Conservation (phyloP, 2,329 filamentous ascomycete genomes). For the Decorospora gaudefroyi region DNA sequence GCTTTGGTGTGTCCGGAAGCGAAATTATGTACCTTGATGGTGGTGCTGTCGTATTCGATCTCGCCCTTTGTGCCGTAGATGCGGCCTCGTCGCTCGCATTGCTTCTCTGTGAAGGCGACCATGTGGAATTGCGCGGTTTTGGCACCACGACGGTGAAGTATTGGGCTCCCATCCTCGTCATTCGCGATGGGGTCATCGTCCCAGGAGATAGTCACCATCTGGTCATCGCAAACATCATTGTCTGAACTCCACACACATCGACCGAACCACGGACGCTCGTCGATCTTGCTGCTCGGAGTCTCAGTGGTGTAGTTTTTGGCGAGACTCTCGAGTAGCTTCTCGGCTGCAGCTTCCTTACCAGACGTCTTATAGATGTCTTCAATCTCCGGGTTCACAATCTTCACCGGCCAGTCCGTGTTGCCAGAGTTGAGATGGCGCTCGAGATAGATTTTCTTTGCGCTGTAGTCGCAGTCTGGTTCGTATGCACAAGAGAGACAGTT, state of each 20-base stretch:
- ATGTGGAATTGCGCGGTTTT: conserved; percentile 94
- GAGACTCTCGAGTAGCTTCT: conserved; percentile 55
- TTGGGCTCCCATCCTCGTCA: conserved; percentile 19
- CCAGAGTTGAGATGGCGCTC: conserved; percentile 68
- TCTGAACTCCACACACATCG: conserved; percentile 94
- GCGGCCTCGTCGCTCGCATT: conserved; percentile 82
- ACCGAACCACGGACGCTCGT: conserved; percentile 72
- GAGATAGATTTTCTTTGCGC: conserved; percentile 80
- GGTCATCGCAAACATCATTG: conserved; percentile 93
- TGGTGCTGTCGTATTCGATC: conserved; percentile 78
- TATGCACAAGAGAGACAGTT: conserved; percentile 84
- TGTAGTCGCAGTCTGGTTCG: conserved; percentile 79
- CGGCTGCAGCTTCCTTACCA: conserved; percentile 56
- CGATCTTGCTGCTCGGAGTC: conserved; percentile 54
- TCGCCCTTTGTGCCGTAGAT: conserved; percentile 88
- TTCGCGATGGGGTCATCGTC: conserved; percentile 64
- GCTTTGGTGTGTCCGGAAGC: conserved; percentile 59
- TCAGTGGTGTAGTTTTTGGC: conserved; percentile 63
- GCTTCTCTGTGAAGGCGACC: conserved; percentile 84
- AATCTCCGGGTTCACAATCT: conserved; percentile 89
- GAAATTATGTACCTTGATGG: conserved; percentile 77
- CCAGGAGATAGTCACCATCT: conserved; percentile 86
- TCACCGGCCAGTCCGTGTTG: conserved; percentile 78
- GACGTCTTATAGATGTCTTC: conserved; percentile 67
- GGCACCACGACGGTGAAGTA: conserved; percentile 57